These are phyloP conservation scores for Phyllosticta citribraziliensis DNA, from an alignment of 2,329 filamentous ascomycete genomes.

Conservation along the genomic window DNA sequence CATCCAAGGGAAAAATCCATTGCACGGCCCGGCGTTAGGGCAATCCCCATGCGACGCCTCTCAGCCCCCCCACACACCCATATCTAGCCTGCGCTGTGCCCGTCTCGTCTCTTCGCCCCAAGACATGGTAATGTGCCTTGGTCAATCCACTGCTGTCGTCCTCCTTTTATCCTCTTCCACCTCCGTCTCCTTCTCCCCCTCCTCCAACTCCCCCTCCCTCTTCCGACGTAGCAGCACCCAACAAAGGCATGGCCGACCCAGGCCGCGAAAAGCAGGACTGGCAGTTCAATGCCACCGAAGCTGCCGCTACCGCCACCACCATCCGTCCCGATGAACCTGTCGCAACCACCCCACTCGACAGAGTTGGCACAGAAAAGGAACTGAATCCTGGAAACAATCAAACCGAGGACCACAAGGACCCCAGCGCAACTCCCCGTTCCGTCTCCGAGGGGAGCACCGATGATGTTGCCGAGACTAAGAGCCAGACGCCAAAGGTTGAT, in stretches of 20 bases:
- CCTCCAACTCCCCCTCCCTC: neutral
- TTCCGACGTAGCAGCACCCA: neutral
- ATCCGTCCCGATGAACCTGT: slow-evolving; percentile 30
- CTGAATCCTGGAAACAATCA: slow-evolving; percentile 7
- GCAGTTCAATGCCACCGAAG: slow-evolving; percentile 21
- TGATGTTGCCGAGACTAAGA: slow-evolving; percentile 17
- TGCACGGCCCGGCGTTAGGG: neutral
- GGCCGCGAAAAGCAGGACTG: slow-evolving; percentile 28
- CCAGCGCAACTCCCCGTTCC: slow-evolving; percentile 16
- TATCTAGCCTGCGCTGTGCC: neutral
- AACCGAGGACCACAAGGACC: slow-evolving; percentile 14
- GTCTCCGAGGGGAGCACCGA: slow-evolving; percentile 19
- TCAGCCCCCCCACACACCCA: neutral
- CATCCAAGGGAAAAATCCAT: neutral
- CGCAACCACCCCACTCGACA: slow-evolving; percentile 28
- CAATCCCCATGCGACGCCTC: neutral
- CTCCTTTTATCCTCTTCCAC: too few species aligned
- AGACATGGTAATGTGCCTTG: neutral
- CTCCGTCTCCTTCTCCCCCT: neutral
- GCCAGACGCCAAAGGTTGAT: neutral
- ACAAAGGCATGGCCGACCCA: slow-evolving; percentile 13
- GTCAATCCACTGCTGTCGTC: neutral
- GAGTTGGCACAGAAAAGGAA: slow-evolving; percentile 17
- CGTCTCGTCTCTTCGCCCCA: neutral
- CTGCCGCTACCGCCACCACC: slow-evolving; percentile 22